A percentile compares a stretch with the other conserved stretches of the same genome.
Conservation (phyloP, 441 rosid genomes). For the Populus hybrid region DNA sequence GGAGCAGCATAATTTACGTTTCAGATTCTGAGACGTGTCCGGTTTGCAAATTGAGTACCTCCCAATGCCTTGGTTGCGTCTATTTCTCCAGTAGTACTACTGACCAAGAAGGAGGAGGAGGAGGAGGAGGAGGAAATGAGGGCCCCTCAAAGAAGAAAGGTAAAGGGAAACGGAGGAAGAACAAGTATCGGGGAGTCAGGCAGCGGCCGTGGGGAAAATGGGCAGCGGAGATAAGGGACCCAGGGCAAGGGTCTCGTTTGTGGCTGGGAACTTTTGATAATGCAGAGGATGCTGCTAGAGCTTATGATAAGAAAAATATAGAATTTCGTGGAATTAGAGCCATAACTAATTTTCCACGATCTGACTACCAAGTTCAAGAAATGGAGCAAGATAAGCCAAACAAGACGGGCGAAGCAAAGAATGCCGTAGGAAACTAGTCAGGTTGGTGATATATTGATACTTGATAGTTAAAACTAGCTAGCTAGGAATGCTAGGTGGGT, state of each 20-base stretch:
- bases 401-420: neutral
- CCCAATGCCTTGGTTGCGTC: conserved; percentile 27
- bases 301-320: conserved; percentile 65
- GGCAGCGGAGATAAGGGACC: conserved; percentile 81
- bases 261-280: conserved; percentile 81
- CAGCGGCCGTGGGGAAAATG: conserved; percentile 70
- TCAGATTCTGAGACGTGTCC: conserved; percentile 23
- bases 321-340: conserved; percentile 65
- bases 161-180: conserved; percentile 19
- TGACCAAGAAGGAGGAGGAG: neutral
- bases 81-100: conserved; percentile 14
- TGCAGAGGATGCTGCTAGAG: conserved; percentile 65
- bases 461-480: no score
- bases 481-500: no score
- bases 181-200: conserved; percentile 66
- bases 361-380: conserved; percentile 12
- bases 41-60: conserved; percentile 14
- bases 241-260: conserved; percentile 44
- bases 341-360: conserved; percentile 61
- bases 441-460: neutral
- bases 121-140: neutral
- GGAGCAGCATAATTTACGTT: neutral
- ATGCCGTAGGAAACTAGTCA: neutral
- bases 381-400: neutral
- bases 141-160: neutral